Evolutionary conservation across 306 rosid genomes (phyloP).

Genomic region (Cucurbita moschata): DNA sequence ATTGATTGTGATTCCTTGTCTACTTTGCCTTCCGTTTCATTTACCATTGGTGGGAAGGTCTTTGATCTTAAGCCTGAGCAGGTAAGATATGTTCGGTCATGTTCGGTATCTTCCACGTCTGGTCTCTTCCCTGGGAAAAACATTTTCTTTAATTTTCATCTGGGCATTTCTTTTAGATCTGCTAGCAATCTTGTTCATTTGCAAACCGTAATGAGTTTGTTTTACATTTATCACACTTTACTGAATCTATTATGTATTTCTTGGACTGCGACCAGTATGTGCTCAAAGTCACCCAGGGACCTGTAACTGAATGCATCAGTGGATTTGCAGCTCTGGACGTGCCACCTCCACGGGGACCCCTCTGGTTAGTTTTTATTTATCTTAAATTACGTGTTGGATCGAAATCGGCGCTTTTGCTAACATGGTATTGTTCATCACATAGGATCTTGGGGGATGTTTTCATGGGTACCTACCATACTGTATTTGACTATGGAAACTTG

Average conservation of each 20-base stretch:
- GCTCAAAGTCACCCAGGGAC: conserved; percentile 46
- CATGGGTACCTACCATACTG: conserved; percentile 60
- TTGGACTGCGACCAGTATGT: conserved; percentile 25
- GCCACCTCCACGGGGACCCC: conserved; percentile 61
- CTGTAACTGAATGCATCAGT: conserved; percentile 43
- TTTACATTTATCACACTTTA: too few species aligned
- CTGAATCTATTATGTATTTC: too few species aligned
- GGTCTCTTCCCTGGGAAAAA: background rate
- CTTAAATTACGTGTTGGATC: too few species aligned
- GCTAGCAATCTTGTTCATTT: background rate
- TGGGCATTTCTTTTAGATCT: background rate
- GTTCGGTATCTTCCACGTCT: background rate
- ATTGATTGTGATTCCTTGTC: conserved; percentile 44
- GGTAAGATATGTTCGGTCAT: conserved; percentile 13
- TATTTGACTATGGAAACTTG: conserved; percentile 48
- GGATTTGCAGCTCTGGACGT: conserved; percentile 51
- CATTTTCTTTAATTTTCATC: background rate
- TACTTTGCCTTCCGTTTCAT: conserved; percentile 41
- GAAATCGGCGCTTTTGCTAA: background rate
- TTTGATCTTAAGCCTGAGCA: conserved; percentile 49
- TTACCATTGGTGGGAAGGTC: conserved; percentile 43
- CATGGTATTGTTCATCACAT: background rate
- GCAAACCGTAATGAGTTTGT: too few species aligned
- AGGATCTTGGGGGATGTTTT: conserved; percentile 72
- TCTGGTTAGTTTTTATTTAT: conserved; percentile 26